Evolutionary conservation across 2,329 filamentous ascomycete genomes (phyloP), one percentile per base, ranked within the genome.

Genomic region (Trichoderma atrobrunneum): DNA sequence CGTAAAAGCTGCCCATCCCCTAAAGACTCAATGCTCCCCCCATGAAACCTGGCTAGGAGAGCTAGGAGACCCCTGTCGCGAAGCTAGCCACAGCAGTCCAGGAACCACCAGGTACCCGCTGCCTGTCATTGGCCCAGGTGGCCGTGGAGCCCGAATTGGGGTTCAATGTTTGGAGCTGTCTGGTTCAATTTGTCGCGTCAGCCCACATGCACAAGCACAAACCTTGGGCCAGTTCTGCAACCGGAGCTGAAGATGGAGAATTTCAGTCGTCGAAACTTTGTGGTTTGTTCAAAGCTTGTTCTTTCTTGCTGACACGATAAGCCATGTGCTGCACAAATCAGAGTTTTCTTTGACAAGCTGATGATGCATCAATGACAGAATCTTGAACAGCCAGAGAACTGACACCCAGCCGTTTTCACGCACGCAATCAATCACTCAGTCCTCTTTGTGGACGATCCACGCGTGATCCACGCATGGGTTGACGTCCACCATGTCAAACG

Each of bases 71-170:
- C 67, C 67, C 57, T 70, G 67, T 62, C 57, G 1, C 3, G n/a
- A 18, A 18, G 43, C 43, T 57, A 56, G 30, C 32, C 28, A 26
- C n/a, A 39, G 66, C 39, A 43, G 70, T 26, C 32, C 60, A 72
- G 72, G 72, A 70, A 72, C 72, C 72, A 70, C 72, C 72, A 73
- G 72, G 72, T 64, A 73, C 72, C 62, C 56, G 72, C 59, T 10
- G 57, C 48, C 56, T 56, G 56, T 51, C 30, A 73, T 73, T 73
- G 72, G 72, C 67, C 18, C 69, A 51, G 43, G 48, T 43, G 39
- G 39, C 3, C 18, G 39, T 43, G 39, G 64, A 34, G 26, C 56
- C 26, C 62, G 48, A 24, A 26, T 64, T 57, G 69, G 36, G 32
- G 36, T 36, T 36, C 14, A 16, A 16, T 16, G 34, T 36, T 36